Percentiles rank a stretch among this genome's conserved stretches.
phyloP scores from a whole-genome alignment of 805 yeast genomes.

The Suhomyces sp. region DNA sequence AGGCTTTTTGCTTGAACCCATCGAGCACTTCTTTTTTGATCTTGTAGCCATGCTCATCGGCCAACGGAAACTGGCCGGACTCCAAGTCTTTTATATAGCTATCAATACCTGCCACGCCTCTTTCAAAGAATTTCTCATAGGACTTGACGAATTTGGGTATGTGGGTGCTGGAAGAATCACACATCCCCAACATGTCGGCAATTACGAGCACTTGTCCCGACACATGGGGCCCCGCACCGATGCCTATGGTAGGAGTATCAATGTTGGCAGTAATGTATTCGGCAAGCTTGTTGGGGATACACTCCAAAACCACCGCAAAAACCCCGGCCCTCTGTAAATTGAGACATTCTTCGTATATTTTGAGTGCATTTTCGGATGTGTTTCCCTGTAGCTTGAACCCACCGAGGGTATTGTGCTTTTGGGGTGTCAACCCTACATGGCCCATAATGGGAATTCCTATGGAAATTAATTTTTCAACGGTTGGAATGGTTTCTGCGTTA shows the following conservation, averaged over 20 bases:
- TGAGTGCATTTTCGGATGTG: constrained; percentile 49
- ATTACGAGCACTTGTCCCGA: constrained; percentile 90
- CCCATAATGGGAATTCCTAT: constrained; percentile 89
- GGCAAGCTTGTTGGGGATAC: constrained; percentile 77
- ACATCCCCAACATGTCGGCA: constrained; percentile 79
- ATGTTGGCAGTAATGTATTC: constrained; percentile 57
- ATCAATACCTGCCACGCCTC: constrained; percentile 50
- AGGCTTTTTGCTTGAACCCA: constrained; percentile 16
- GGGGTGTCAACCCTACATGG: constrained; percentile 92
- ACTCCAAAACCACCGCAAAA: constrained; percentile 73
- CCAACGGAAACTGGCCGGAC: constrained; percentile 54
- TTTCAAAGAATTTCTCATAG: constrained; percentile 51
- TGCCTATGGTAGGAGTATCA: constrained; percentile 83
- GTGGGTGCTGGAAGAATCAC: constrained; percentile 41
- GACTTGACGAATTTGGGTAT: constrained; percentile 74
- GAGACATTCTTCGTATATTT: constrained; percentile 63
- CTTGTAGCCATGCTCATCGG: constrained; percentile 59
- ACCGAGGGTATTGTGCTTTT: constrained; percentile 70
- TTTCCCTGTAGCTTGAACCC: constrained; percentile 89
- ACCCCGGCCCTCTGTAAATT: constrained; percentile 75
- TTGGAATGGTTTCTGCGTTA: constrained; percentile 45
- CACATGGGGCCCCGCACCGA: constrained; percentile 86
- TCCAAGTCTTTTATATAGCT: constrained; percentile 62
- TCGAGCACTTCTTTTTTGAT: constrained; percentile 61
- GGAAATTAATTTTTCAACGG: constrained; percentile 53